A percentile compares a stretch with the other conserved stretches of the same genome.
These are phyloP conservation scores for Spathaspora girioi DNA, from an alignment of 805 yeast genomes.

Conservation along the genomic window DNA sequence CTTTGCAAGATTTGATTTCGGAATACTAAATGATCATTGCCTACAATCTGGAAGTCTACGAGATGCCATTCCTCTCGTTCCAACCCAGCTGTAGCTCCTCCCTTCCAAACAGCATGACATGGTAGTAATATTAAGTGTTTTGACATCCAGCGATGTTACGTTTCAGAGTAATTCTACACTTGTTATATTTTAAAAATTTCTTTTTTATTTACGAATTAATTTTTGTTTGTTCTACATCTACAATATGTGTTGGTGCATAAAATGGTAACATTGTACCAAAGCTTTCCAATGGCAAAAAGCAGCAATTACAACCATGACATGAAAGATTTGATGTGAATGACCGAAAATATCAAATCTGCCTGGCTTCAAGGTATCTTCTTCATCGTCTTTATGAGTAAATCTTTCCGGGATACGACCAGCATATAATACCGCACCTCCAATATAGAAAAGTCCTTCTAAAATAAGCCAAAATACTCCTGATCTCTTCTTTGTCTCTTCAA, in stretches of 20 bases:
- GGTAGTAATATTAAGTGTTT: slow-evolving; percentile 34
- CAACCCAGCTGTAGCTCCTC: slow-evolving; percentile 41
- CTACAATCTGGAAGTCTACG: slow-evolving; percentile 65
- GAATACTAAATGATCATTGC: slow-evolving; percentile 65
- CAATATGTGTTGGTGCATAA: slow-evolving; percentile 32
- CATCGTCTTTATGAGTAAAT: slow-evolving; percentile 27
- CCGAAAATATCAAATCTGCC: slow-evolving; percentile 63
- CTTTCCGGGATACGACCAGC: slow-evolving; percentile 80
- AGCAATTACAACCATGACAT: slow-evolving; percentile 71
- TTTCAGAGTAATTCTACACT: no score
- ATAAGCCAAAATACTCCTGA: slow-evolving; percentile 60
- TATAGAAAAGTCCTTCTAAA: slow-evolving; percentile 70
- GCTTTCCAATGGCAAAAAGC: slow-evolving; percentile 72
- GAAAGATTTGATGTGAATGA: slow-evolving; percentile 84
- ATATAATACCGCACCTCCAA: slow-evolving; percentile 74
- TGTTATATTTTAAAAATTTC: not conserved
- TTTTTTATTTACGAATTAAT: not conserved
- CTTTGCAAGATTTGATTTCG: slow-evolving; percentile 55
- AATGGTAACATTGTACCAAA: slow-evolving; percentile 51
- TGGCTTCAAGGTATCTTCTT: slow-evolving; percentile 11
- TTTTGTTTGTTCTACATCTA: not conserved
- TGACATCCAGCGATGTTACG: not conserved
- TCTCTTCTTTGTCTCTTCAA: slow-evolving; percentile 43
- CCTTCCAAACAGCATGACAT: slow-evolving; percentile 61
- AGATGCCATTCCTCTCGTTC: slow-evolving; percentile 57